Base-by-base conservation (phyloP, 768 basidiomycete species). In the Cantharellus anzutake region DNA sequence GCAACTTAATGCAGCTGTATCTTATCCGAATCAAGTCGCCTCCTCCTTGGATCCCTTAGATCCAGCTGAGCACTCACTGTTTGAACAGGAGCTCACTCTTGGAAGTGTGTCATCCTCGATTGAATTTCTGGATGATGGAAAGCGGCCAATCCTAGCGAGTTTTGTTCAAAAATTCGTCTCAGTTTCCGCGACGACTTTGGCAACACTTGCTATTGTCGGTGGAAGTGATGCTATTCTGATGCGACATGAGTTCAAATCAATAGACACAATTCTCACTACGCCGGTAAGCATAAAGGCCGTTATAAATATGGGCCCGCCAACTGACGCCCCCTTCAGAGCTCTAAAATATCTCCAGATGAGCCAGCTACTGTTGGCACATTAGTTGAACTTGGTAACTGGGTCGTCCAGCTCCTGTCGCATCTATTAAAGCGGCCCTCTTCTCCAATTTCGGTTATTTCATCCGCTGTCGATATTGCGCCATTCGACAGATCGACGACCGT, bases 1-100 rank as follows among this genome's bases (percentile, higher is more conserved):
- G 66, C 86, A 91, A 63, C 71, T 96, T 62, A 92, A 91, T 69
- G 91, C 92, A 64, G 86, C 88, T 0, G 75, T 94, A 53, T 84
- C 88, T 0, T 92, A 97, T 69, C 92, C 92, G 4, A 86, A 92
- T 66, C 84, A 91, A 65, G 76, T 96, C 7, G 81, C 84, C 1
- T 83, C 82, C 63, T 73, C 88, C 37, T 74, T 93, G 64, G 88
- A 93, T 60, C 83, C 89, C 3, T 75, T 86, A 11, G 84, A 84
- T 0, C 68, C 76, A 2, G 88, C 89, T 5, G 92, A 94, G 65
- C 78, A 84, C 4, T 70, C 70, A 0, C 74, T 74, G 56, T 73
- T 87, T 55, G 85, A 91, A 65, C 82, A 81, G 62, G 83, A 85
- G 52, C 64, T 69, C 7, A 64, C 62, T 39, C 41, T 64, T 50